phyloP scores from a whole-genome alignment of 2,329 filamentous ascomycete genomes.

The Cladorrhinum sp. region DNA sequence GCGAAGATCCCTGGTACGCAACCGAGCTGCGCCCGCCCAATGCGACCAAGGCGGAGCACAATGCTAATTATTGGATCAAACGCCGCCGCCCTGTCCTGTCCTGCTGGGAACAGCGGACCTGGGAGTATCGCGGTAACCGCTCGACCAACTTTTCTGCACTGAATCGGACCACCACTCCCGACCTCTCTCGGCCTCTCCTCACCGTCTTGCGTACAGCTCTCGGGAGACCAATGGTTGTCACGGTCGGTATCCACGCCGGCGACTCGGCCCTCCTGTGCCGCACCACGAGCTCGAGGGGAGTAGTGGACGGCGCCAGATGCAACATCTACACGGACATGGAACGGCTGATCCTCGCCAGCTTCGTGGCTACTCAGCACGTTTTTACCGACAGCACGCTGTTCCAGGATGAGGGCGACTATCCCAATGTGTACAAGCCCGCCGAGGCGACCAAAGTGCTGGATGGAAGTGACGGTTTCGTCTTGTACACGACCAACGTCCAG shows the following conservation, averaged over 20 bases:
- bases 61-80: conserved; percentile 1
- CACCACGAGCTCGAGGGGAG: not conserved
- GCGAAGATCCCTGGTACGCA: conserved; percentile 12
- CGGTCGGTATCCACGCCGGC: not conserved
- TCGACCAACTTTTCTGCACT: not conserved
- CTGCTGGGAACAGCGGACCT: conserved; percentile 10
- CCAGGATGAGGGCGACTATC: not conserved
- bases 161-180: not conserved
- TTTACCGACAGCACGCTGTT: conserved; percentile 7
- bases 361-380: conserved; percentile 8
- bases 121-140: not conserved
- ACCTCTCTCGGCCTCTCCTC: not conserved
- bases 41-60: not conserved
- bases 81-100: conserved; percentile 8
- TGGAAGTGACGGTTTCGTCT: conserved; percentile 5
- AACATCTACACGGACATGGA: conserved; percentile 12
- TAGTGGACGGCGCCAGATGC: not conserved
- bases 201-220: not conserved
- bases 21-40: not conserved
- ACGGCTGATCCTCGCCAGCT: conserved; percentile 9
- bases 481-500: conserved; percentile 1
- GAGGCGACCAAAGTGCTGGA: not conserved
- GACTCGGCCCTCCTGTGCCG: conserved; percentile 1
- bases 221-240: not conserved
- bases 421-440: conserved; percentile 2